phyloP scores from a whole-genome alignment of 2,329 filamentous ascomycete genomes.

The Phialocephala subalpina region DNA sequence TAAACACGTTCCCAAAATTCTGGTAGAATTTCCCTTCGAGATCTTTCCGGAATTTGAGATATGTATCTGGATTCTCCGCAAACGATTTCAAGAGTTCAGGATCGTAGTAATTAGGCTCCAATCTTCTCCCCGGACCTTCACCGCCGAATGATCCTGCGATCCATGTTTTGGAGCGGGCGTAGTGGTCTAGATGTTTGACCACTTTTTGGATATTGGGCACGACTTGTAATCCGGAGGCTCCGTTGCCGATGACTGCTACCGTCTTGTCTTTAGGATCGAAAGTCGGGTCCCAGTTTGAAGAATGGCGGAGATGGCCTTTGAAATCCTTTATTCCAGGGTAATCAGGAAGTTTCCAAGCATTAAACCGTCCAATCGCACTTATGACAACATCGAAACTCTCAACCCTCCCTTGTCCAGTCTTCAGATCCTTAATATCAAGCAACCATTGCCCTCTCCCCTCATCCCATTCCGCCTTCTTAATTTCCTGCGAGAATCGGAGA shows the following conservation, averaged over 20 bases:
- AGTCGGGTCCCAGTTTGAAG: slow-evolving; percentile 65
- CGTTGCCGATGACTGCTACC: slow-evolving; percentile 60
- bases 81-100: slow-evolving; percentile 64
- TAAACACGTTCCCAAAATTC: slow-evolving; percentile 53
- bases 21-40: slow-evolving; percentile 70
- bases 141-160: slow-evolving; percentile 57
- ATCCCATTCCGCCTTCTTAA: slow-evolving; percentile 65
- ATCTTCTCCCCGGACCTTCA: slow-evolving; percentile 42
- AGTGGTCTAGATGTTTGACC: slow-evolving; percentile 32
- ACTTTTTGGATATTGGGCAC: slow-evolving; percentile 51
- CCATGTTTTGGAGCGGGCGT: slow-evolving; percentile 66
- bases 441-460: slow-evolving; percentile 60
- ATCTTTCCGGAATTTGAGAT: slow-evolving; percentile 65
- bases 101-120: slow-evolving; percentile 61
- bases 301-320: slow-evolving; percentile 62
- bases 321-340: slow-evolving; percentile 62
- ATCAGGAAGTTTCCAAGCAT: slow-evolving; percentile 68
- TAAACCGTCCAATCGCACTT: slow-evolving; percentile 71
- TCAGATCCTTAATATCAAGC: slow-evolving; percentile 47
- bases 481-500: slow-evolving; percentile 61
- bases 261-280: slow-evolving; percentile 56
- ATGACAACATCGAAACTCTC: slow-evolving; percentile 67
- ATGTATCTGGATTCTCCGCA: slow-evolving; percentile 60
- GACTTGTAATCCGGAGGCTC: slow-evolving; percentile 61
- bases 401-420: slow-evolving; percentile 46